Conservation (phyloP, 2,329 filamentous ascomycete species). For the Juglanconis sp. region DNA sequence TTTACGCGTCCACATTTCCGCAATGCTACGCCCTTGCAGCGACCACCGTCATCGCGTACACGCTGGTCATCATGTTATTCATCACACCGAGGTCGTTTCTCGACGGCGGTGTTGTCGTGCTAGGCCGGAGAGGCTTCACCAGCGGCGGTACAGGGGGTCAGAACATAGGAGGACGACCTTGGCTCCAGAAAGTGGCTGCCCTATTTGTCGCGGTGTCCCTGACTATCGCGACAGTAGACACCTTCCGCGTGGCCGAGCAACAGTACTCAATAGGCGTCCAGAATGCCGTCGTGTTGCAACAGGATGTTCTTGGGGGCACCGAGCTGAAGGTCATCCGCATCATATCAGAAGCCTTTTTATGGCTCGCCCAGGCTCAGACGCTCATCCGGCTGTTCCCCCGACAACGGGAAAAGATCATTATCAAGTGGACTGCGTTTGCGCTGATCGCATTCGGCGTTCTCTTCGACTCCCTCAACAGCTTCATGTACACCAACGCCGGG, state of each 20-base stretch:
- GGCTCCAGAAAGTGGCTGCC: conserved; percentile 82
- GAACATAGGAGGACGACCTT: conserved; percentile 85
- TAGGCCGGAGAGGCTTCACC: conserved; percentile 80
- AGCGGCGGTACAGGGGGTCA: conserved; percentile 75
- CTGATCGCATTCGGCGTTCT: conserved; percentile 87
- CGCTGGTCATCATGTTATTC: conserved; percentile 88
- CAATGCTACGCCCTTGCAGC: conserved; percentile 91
- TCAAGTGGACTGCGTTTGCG: conserved; percentile 97
- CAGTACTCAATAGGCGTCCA: conserved; percentile 80
- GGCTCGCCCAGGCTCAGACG: conserved; percentile 96
- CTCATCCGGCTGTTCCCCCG: conserved; percentile 92
- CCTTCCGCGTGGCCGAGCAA: conserved; percentile 75
- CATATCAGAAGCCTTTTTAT: conserved; percentile 93
- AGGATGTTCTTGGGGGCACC: conserved; percentile 75
- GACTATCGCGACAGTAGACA: conserved; percentile 89
- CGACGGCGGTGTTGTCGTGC: conserved; percentile 76
- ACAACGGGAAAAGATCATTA: conserved; percentile 95
- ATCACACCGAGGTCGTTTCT: conserved; percentile 94
- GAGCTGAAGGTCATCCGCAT: conserved; percentile 88
- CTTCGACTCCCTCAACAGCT: conserved; percentile 90
- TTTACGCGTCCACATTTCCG: conserved; percentile 90
- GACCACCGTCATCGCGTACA: conserved; percentile 86
- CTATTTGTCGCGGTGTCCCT: conserved; percentile 77
- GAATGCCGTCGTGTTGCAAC: conserved; percentile 73
- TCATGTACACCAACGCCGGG: conserved; percentile 53